These are phyloP conservation scores for Chenopodium formosanum DNA, from an alignment of 148 eudicot species.

Conservation along the genomic window DNA sequence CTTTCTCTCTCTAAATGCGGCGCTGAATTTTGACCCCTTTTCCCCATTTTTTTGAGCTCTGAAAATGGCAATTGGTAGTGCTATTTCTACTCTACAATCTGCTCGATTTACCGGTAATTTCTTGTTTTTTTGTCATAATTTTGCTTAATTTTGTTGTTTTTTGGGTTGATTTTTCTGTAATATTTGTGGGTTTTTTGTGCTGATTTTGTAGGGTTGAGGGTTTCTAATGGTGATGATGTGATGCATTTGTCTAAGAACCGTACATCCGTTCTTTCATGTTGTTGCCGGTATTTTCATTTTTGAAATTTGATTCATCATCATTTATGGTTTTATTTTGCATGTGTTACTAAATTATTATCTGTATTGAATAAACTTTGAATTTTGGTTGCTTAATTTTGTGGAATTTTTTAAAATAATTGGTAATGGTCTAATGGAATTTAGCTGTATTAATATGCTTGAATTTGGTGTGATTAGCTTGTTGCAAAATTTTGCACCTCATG, in stretches of 20 bases:
- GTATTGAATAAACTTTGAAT: not conserved
- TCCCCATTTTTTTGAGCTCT: not conserved
- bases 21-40: not conserved
- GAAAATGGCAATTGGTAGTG: conserved; percentile 35
- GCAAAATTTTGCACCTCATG: not conserved
- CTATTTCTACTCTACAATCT: conserved; percentile 30
- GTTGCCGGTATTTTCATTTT: conserved; percentile 24
- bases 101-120: conserved; percentile 27
- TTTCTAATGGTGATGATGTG: conserved; percentile 33
- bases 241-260: conserved; percentile 23
- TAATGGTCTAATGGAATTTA: not conserved
- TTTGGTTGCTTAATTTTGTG: not conserved
- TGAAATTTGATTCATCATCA: not conserved
- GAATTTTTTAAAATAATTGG: not conserved
- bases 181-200: not conserved
- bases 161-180: not conserved
- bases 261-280: conserved; percentile 3
- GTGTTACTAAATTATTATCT: not conserved
- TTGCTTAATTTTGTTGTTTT: not conserved
- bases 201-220: conserved; percentile 29
- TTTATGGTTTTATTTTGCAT: not conserved
- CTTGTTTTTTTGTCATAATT: not conserved
- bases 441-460: not conserved
- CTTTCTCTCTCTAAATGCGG: not conserved
- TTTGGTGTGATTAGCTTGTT: not conserved